Evolutionary conservation across 768 basidiomycete species (phyloP), one percentile per base, ranked within the genome.

Genomic region (Leccinellum albellum): DNA sequence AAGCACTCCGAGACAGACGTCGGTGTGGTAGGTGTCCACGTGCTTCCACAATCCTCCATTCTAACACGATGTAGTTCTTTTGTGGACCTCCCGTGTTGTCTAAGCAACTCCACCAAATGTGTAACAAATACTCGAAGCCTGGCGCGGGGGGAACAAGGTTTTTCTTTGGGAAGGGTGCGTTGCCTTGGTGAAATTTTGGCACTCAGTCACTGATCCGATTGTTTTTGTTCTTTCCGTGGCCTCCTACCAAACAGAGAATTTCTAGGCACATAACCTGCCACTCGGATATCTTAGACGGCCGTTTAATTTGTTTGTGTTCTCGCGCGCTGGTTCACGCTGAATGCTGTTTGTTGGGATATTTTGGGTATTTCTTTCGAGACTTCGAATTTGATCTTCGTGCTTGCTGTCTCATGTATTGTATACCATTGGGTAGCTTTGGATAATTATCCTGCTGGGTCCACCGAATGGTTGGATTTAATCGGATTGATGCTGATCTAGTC

Each of bases 1-100:
- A 91, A 88, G 70, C 95, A 97, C 64, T 84, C 88, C 0, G 87
- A 91, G 62, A 89, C 94, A 1, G 94, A 95, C 66, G 85, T 91
- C 53, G 94, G 94, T 51, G 93, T 96, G 70, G 87, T 89, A 68
- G 32, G 64, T 64, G 33, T 7, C 12, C 48, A 45, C 42, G 17
- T 5, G 3, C 14, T 13, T 50, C 26, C 29, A 23, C 37, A 23
- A 20, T 1, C 29, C 14, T 21, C 32, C 17, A 24, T 14, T 3
- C 54, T 59, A 33, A 64, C 17, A 14, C 37, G 28, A 28, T 45
- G 23, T 14, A 79, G 74, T 91, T 93, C 78, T 96, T 92, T 81
- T 96, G 94, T 66, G 94, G 94, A 14, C 92, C 93, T 3, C 60
- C 85, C 0, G 81, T 78, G 10, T 73, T 94, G 44, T 90, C 89